Conservation (phyloP, 345 rosid genomes). For the Fremontodendron californicum region DNA sequence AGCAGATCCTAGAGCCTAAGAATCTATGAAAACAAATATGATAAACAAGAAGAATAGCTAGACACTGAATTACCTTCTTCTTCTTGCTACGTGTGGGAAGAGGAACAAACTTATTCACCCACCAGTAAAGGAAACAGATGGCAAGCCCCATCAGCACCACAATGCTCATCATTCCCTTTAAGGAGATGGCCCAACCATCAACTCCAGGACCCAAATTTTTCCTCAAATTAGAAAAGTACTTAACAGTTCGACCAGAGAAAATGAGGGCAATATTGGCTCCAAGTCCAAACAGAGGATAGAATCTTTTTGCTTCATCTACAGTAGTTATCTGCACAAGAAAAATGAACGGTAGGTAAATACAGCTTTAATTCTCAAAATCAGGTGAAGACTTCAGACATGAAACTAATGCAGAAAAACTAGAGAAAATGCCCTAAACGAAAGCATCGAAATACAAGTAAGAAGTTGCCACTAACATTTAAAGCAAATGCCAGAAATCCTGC, state of each 20-base stretch:
- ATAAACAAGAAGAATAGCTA: not conserved
- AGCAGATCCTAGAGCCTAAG: not conserved
- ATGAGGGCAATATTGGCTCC: constrained; percentile 91
- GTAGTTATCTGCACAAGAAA: constrained; percentile 69
- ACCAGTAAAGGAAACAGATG: constrained; percentile 87
- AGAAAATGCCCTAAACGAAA: not conserved
- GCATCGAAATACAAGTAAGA: not conserved
- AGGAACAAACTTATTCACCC: constrained; percentile 69
- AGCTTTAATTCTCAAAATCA: not conserved
- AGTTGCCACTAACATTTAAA: not conserved
- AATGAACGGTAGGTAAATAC: constrained; percentile 10
- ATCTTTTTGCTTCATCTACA: constrained; percentile 88
- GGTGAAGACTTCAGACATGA: not conserved
- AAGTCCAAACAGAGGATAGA: constrained; percentile 89
- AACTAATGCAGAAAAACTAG: not conserved
- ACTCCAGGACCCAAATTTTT: constrained; percentile 86
- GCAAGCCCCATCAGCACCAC: constrained; percentile 81
- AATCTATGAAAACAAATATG: constrained; percentile 9
- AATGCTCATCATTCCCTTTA: constrained; percentile 93
- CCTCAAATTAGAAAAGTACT: constrained; percentile 87
- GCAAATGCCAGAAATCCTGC: not conserved
- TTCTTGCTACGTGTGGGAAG: constrained; percentile 89
- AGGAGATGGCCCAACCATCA: constrained; percentile 96
- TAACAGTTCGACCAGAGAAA: constrained; percentile 91
- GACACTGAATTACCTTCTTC: constrained; percentile 48